Base-by-base conservation (phyloP, 2,329 filamentous ascomycete species). In the Ambrosiella xylebori region DNA sequence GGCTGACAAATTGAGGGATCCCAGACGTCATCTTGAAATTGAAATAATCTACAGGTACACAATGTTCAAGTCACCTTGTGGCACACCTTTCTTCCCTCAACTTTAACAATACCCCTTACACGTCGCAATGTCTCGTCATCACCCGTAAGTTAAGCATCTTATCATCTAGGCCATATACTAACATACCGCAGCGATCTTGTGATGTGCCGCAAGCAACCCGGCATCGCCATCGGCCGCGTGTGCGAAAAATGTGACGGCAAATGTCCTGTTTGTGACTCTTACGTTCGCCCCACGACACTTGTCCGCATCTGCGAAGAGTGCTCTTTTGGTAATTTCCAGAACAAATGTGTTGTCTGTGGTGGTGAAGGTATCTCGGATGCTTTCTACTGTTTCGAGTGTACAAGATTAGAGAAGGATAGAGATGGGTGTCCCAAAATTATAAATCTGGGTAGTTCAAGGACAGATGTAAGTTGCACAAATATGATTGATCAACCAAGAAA, bases 181-280 rank as follows among this genome's bases (percentile, higher is more conserved):
- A 41, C 56, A 38, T 47, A 15, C 49, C 39, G 53, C 50, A 88
- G 85, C 71, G 93, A 98, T 77, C 84, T 98, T 65, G 93, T 98
- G 66, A 97, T 97, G 91, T 98, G 93, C 81, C 90, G 91, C 76
- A 98, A 98, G 76, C 91, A 95, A 71, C 78, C 91, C 61, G 93
- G 93, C 73, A 96, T 97, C 70, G 87, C 90, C 67, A 95, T 98
- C 79, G 93, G 93, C 69, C 90, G 93, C 59, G 87, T 98, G 69
- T 98, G 93, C 79, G 93, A 98, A 76, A 98, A 98, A 75, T 98
- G 93, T 77, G 93, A 98, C 75, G 93, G 93, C 71, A 98, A 98
- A 76, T 98, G 93, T 68, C 93, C 93, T 64, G 90, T 98, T 61
- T 98, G 93, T 81, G 93, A 98, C 71, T 95, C 88, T 61, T 98